Evolutionary conservation across 805 yeast species (phyloP).

Genomic region (Groenewaldozyma salmanticensis): DNA sequence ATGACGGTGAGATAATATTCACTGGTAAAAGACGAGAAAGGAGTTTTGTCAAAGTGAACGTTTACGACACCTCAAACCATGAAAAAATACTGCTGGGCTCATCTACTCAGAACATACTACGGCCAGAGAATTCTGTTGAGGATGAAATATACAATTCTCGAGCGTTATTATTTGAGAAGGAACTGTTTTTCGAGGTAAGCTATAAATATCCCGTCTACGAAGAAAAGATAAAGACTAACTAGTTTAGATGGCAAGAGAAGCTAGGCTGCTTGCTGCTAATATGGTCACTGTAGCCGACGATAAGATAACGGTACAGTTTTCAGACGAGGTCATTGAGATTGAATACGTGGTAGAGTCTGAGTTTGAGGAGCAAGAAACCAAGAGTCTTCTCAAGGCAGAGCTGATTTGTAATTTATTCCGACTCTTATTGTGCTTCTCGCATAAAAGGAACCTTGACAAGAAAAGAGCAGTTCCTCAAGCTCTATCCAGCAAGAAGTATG

Average conservation of each 20-base stretch:
- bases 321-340: conserved; percentile 60
- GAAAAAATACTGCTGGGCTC: conserved; percentile 11
- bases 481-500: conserved; percentile 3
- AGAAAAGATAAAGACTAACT: neutral
- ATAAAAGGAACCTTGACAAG: conserved; percentile 35
- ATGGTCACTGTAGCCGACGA: conserved; percentile 59
- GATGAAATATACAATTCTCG: conserved; percentile 60
- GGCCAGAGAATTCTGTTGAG: conserved; percentile 27
- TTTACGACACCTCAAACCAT: conserved; percentile 33
- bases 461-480: conserved; percentile 13
- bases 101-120: conserved; percentile 8
- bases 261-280: conserved; percentile 54
- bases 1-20: conserved; percentile 36
- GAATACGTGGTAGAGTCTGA: conserved; percentile 39
- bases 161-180: conserved; percentile 76
- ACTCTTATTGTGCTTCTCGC: conserved; percentile 52
- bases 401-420: conserved; percentile 44
- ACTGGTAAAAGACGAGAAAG: conserved; percentile 29
- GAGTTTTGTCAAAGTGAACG: conserved; percentile 49
- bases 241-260: conserved; percentile 52
- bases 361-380: conserved; percentile 23
- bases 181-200: conserved; percentile 57
- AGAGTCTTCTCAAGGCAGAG: conserved; percentile 40
- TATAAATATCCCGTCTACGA: neutral
- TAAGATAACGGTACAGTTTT: conserved; percentile 54